Conservation (phyloP, 805 yeast genomes). For the Saccharomycopsis fermentans region DNA sequence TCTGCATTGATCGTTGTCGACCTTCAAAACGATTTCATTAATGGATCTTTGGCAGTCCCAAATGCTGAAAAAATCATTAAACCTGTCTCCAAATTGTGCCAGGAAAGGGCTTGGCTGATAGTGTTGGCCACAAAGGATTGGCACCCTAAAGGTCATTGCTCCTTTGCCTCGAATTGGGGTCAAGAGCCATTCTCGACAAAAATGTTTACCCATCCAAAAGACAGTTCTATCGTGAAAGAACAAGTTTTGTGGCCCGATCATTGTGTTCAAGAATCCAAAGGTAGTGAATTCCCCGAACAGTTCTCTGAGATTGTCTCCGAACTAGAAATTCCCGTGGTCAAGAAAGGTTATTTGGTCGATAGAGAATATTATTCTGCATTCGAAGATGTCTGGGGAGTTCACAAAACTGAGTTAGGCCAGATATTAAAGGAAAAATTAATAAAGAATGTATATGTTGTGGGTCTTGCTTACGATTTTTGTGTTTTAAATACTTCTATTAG, state of each 20-base stretch:
- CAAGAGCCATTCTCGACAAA: slow-evolving; percentile 40
- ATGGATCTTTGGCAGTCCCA: slow-evolving; percentile 66
- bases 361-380: slow-evolving; percentile 87
- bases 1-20: slow-evolving; percentile 69
- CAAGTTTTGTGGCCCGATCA: slow-evolving; percentile 85
- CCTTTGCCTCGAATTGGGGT: slow-evolving; percentile 67
- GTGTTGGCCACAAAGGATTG: slow-evolving; percentile 76
- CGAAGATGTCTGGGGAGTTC: slow-evolving; percentile 64
- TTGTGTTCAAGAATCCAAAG: slow-evolving; percentile 64
- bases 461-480: slow-evolving; percentile 82
- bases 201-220: slow-evolving; percentile 31
- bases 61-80: slow-evolving; percentile 52
- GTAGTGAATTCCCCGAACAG: slow-evolving; percentile 50
- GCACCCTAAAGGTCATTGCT: slow-evolving; percentile 73
- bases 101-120: slow-evolving; percentile 43
- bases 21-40: slow-evolving; percentile 74
- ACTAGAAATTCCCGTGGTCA: slow-evolving; percentile 36
- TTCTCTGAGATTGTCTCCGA: slow-evolving; percentile 29
- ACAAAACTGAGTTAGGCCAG: slow-evolving; percentile 53
- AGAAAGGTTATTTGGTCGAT: slow-evolving; percentile 63
- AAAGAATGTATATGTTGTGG: slow-evolving; percentile 60
- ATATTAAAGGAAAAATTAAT: slow-evolving; percentile 37
- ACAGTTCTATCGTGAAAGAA: slow-evolving; percentile 21
- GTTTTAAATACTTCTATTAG: slow-evolving; percentile 72
- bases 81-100: slow-evolving; percentile 36